A percentile compares a stretch with the other conserved stretches of the same genome.
phyloP scores from a whole-genome alignment of 495 filamentous ascomycete species.

The Aspergillus mulundensis region DNA sequence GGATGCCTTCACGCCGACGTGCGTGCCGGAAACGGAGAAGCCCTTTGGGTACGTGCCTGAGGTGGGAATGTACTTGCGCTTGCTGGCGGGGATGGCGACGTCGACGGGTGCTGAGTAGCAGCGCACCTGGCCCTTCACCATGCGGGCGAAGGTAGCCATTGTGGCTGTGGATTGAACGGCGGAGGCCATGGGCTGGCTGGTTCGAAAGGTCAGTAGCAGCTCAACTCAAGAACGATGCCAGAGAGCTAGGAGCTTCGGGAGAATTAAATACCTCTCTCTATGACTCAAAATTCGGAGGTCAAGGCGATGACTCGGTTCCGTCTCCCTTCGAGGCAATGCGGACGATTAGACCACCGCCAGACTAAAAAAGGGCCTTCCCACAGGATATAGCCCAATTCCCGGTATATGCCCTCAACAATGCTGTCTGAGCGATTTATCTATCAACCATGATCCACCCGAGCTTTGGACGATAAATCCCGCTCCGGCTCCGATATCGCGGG shows the following conservation, averaged over 20 bases:
- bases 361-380: neutral
- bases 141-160: constrained; percentile 37
- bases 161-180: constrained; percentile 27
- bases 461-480: constrained; percentile 13
- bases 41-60: constrained; percentile 84
- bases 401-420: neutral
- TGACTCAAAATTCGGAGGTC: constrained; percentile 15
- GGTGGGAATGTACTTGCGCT: constrained; percentile 85
- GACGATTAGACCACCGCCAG: constrained; percentile 11
- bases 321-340: constrained; percentile 1
- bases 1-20: constrained; percentile 89
- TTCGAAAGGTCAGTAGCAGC: no score
- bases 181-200: constrained; percentile 24
- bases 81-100: constrained; percentile 62
- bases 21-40: constrained; percentile 79
- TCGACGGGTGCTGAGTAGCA: constrained; percentile 60
- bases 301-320: neutral
- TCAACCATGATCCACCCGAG: neutral
- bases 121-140: constrained; percentile 44
- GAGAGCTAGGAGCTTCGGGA: neutral
- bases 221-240: no score
- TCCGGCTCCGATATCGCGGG: constrained; percentile 29
- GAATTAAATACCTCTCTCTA: constrained; percentile 9
- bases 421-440: constrained; percentile 1
- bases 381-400: constrained; percentile 1